Percentiles rank a stretch among this genome's conserved stretches.
Evolutionary conservation across 257 asterid genomes (phyloP).

Genomic region (Agastache rugosa): DNA sequence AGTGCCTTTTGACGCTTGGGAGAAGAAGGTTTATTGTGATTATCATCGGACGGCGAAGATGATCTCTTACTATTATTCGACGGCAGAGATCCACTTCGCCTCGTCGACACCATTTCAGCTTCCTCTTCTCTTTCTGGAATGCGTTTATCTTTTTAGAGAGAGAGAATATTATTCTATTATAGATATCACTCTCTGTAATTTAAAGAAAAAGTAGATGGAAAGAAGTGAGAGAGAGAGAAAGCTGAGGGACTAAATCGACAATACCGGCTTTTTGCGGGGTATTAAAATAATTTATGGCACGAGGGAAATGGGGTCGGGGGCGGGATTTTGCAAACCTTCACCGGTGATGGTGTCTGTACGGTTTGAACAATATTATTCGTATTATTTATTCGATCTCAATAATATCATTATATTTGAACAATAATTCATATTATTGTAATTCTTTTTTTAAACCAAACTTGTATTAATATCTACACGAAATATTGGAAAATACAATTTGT

Average conservation of each 20-base stretch:
- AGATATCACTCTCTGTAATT: background rate
- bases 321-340: conserved; percentile 21
- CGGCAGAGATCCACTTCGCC: conserved; percentile 96
- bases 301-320: conserved; percentile 19
- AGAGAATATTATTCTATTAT: conserved; percentile 27
- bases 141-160: conserved; percentile 45
- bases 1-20: conserved; percentile 83
- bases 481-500: no score
- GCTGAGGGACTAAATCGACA: conserved; percentile 26
- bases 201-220: background rate
- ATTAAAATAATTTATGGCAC: background rate
- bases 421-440: no score
- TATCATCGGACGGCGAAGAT: conserved; percentile 69
- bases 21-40: conserved; percentile 60
- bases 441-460: no score
- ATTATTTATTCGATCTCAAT: no score
- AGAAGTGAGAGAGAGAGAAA: conserved; percentile 4
- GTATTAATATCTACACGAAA: no score
- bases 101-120: conserved; percentile 85
- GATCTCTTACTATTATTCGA: conserved; percentile 74
- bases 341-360: no score
- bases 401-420: no score
- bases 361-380: no score
- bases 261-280: conserved; percentile 6
- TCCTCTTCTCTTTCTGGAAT: conserved; percentile 37